Conservation (phyloP, 2,329 filamentous ascomycete genomes). For the Trichoderma atroviride region DNA sequence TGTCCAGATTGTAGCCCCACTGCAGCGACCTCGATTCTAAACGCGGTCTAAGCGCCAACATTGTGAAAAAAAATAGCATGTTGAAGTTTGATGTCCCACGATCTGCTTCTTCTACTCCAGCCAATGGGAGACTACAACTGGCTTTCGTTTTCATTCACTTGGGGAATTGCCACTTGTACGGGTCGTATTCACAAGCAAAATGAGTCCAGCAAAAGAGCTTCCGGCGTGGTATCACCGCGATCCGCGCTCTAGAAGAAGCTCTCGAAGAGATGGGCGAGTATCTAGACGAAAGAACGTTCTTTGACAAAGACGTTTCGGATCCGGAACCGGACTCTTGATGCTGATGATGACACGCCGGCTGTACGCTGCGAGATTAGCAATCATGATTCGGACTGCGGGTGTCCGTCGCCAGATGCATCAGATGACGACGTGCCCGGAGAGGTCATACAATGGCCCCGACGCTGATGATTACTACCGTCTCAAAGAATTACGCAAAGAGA, state of each 20-base stretch:
- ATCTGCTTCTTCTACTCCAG: not conserved
- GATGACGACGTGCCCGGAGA: not conserved
- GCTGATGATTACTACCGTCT: not conserved
- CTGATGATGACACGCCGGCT: no score
- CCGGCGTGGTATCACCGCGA: not conserved
- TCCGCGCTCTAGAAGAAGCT: not conserved
- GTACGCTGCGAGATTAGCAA: not conserved
- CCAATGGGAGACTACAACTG: no score
- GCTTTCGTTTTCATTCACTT: no score
- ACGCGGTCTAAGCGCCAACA: not conserved
- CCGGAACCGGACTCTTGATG: not conserved
- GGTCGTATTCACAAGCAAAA: no score
- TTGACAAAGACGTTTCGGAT: not conserved
- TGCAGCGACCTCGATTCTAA: not conserved
- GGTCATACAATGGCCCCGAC: not conserved
- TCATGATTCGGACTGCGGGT: not conserved
- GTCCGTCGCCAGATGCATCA: no score
- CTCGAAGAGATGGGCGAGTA: no score
- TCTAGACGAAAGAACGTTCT: no score
- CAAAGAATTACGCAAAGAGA: not conserved
- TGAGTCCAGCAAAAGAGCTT: not conserved
- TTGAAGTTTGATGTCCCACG: not conserved
- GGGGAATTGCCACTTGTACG: no score
- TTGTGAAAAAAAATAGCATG: accelerated
- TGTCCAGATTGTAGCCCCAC: not conserved